Evolutionary conservation across 2,329 filamentous ascomycete genomes (phyloP), one percentile per base, ranked within the genome.

Genomic region (Sporothrix euskadiensis): DNA sequence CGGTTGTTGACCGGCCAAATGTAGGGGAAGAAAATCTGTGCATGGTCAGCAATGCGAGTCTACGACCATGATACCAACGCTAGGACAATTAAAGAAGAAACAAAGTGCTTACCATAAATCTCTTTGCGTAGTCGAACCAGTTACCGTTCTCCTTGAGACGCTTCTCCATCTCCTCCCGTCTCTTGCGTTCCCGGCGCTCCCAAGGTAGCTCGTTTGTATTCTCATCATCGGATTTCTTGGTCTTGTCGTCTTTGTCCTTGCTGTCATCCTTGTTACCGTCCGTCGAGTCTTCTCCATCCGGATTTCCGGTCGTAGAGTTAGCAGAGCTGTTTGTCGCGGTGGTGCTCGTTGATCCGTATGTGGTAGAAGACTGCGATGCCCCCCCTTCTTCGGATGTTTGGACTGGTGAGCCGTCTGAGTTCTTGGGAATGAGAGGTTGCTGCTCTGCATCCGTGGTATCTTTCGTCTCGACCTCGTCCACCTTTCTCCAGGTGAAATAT

Each of bases 101-200:
- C 8, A 16, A 35, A 16, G 8, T n/a, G 75, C 82, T 73, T 80
- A 86, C 88, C 78, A 85, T 84, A 81, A 94, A 97, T 6, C 90
- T 88, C 78, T 91, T 93, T 39, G 90, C 84, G 78, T 96, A 96
- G 59, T 88, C 88, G 76, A 92, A 86, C 92, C 92, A 95, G 76
- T 90, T 93, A 0, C 92, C 92, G 74, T 91, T 88, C 76, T 91
- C 88, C 79, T 91, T 86, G n/a, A 94, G 85, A 2, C 90, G 88
- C 80, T 93, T 91, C 75, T 89, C 84, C 83, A 88, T 90, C 75
- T 82, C 87, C 80, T 86, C 89, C 79, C 83, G 87, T 68, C 82
- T 87, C 79, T 84, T 84, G 56, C 87, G 84, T 78, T 87, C 83
- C 66, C 81, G 84, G 73, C 82, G 86, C 79, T 85, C 86, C 85